Conservation (phyloP, 306 rosid genomes). For the Malus orientalis region DNA sequence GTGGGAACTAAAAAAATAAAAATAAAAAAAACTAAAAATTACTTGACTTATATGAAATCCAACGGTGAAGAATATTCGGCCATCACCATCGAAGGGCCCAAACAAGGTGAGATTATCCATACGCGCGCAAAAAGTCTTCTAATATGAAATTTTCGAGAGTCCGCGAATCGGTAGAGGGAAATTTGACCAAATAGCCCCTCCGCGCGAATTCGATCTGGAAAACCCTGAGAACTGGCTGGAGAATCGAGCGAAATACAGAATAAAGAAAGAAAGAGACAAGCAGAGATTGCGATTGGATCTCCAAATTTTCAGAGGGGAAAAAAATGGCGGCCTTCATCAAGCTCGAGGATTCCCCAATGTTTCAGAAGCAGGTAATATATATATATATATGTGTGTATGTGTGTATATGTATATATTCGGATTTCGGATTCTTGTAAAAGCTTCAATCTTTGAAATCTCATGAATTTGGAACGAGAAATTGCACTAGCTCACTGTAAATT, state of each 20-base stretch:
- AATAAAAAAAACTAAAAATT: not conserved
- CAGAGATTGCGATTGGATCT: not conserved
- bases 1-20: too few species aligned
- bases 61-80: not conserved
- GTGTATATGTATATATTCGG: not conserved
- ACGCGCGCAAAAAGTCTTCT: not conserved
- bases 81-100: not conserved
- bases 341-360: slow-evolving; percentile 98
- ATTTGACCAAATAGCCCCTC: slow-evolving; percentile 2
- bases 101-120: not conserved
- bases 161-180: not conserved
- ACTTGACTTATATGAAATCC: not conserved
- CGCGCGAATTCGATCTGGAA: slow-evolving; percentile 7
- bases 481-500: not conserved
- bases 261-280: not conserved
- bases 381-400: too few species aligned
- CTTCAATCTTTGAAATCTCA: not conserved
- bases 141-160: not conserved
- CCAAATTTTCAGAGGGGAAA: not conserved
- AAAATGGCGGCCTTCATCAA: slow-evolving; percentile 77
- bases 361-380: slow-evolving; percentile 69
- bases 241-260: not conserved
- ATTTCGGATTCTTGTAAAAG: not conserved
- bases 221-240: not conserved
- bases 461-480: not conserved